Percentiles rank a stretch among this genome's conserved stretches.
Evolutionary conservation across 1,284 basidiomycete genomes (phyloP).

Genomic region (Cerioporus squamosus): DNA sequence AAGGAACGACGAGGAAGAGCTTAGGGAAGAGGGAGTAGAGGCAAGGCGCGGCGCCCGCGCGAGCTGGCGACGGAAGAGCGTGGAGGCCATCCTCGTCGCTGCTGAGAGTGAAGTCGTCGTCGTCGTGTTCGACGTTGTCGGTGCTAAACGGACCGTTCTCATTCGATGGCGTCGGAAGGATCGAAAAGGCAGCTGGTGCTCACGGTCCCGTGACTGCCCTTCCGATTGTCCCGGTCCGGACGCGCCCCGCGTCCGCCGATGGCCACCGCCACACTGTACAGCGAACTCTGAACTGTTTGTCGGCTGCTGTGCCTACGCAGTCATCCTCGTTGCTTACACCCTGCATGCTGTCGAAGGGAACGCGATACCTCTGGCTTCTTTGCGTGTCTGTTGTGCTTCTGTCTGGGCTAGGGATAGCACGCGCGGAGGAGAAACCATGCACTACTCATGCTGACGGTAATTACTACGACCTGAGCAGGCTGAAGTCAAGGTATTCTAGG

Average conservation of each 20-base stretch:
- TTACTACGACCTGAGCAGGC: conserved; percentile 66
- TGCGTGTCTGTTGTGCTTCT: conserved; percentile 10
- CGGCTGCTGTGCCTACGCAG: neutral
- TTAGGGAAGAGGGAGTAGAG: conserved; percentile 16
- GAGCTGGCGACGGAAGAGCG: conserved; percentile 52
- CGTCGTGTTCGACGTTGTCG: conserved; percentile 37
- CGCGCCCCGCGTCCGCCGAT: neutral
- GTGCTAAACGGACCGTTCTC: conserved; percentile 38
- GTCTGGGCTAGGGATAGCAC: conserved; percentile 4
- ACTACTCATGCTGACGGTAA: conserved; percentile 46
- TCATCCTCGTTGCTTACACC: neutral
- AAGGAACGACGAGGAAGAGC: conserved; percentile 23
- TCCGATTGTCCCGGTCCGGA: neutral
- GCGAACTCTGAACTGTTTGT: neutral
- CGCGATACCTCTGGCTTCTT: conserved; percentile 8
- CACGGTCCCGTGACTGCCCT: conserved; percentile 28
- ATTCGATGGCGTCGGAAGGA: conserved; percentile 29
- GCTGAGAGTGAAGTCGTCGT: conserved; percentile 20
- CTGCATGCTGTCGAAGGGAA: conserved; percentile 10
- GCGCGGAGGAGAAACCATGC: conserved; percentile 40
- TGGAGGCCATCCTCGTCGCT: conserved; percentile 53
- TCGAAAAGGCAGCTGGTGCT: conserved; percentile 24
- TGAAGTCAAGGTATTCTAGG: conserved; percentile 52
- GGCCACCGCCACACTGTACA: neutral
- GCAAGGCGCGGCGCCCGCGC: conserved; percentile 34